Percentiles rank a stretch among this genome's conserved stretches.
Evolutionary conservation across 2,329 filamentous ascomycete genomes (phyloP).

Genomic region (Phymatotrichopsis omnivora): DNA sequence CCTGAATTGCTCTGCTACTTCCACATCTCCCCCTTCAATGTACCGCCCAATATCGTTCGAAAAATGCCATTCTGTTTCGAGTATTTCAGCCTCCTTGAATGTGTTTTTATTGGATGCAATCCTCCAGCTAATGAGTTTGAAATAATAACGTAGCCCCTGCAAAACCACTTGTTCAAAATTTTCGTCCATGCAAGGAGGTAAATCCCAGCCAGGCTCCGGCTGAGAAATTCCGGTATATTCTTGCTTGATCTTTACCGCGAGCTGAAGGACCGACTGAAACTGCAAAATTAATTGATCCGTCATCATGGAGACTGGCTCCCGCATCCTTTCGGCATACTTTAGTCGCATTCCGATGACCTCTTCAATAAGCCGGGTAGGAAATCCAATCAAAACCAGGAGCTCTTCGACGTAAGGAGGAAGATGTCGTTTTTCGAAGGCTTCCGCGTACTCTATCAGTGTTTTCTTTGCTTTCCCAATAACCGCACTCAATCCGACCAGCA

Average conservation of each 20-base stretch:
- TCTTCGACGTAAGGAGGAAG: constrained; percentile 95
- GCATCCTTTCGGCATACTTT: constrained; percentile 88
- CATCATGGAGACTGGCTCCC: constrained; percentile 84
- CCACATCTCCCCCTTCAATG: constrained; percentile 86
- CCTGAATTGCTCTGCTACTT: constrained; percentile 96
- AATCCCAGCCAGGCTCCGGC: constrained; percentile 84
- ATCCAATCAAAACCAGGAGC: constrained; percentile 89
- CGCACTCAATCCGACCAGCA: constrained; percentile 70
- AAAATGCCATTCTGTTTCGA: constrained; percentile 97
- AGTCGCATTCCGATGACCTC: constrained; percentile 90
- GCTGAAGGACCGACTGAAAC: constrained; percentile 83
- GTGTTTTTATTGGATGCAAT: constrained; percentile 96
- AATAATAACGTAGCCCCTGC: constrained; percentile 93
- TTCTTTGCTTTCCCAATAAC: constrained; percentile 91
- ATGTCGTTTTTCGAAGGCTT: constrained; percentile 76
- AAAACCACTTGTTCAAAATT: constrained; percentile 87
- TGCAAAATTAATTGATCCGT: constrained; percentile 97
- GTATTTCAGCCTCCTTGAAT: constrained; percentile 94
- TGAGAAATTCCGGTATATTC: constrained; percentile 76
- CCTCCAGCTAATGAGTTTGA: constrained; percentile 98
- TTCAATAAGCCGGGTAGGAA: constrained; percentile 88
- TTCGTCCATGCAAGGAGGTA: constrained; percentile 93
- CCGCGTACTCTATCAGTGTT: constrained; percentile 77
- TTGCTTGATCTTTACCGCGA: constrained; percentile 86
- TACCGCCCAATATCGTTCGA: constrained; percentile 86